phyloP scores from a whole-genome alignment of 768 basidiomycete genomes.

The Mycena amicta region DNA sequence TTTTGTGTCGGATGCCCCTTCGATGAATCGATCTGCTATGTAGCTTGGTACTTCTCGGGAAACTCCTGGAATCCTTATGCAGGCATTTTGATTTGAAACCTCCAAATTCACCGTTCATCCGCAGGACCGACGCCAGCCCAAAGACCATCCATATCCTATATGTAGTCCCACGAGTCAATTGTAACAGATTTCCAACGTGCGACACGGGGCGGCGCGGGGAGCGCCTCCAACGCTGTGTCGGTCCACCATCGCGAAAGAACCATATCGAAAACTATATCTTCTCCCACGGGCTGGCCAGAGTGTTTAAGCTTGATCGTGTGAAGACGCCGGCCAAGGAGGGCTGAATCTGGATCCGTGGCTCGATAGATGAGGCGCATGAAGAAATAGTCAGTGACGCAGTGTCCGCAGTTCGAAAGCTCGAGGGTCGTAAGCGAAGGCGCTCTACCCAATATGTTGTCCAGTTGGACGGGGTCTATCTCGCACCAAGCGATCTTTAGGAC shows the following conservation, averaged over 20 bases:
- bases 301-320: background rate
- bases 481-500: background rate
- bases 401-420: background rate
- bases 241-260: constrained; percentile 6
- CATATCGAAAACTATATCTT: background rate
- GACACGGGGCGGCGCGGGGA: background rate
- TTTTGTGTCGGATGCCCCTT: too few species aligned
- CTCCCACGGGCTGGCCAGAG: background rate
- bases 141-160: too few species aligned
- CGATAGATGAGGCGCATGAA: background rate
- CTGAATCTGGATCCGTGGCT: background rate
- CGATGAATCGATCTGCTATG: too few species aligned
- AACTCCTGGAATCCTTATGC: too few species aligned
- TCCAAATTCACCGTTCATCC: too few species aligned
- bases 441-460: background rate
- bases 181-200: too few species aligned
- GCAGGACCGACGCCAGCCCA: too few species aligned
- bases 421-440: background rate
- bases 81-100: too few species aligned
- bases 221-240: background rate
- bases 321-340: background rate
- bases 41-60: too few species aligned
- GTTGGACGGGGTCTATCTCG: background rate
- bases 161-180: too few species aligned
- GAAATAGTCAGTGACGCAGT: background rate